Conservation (phyloP, 805 yeast species). For the Kuraishia floccosa region DNA sequence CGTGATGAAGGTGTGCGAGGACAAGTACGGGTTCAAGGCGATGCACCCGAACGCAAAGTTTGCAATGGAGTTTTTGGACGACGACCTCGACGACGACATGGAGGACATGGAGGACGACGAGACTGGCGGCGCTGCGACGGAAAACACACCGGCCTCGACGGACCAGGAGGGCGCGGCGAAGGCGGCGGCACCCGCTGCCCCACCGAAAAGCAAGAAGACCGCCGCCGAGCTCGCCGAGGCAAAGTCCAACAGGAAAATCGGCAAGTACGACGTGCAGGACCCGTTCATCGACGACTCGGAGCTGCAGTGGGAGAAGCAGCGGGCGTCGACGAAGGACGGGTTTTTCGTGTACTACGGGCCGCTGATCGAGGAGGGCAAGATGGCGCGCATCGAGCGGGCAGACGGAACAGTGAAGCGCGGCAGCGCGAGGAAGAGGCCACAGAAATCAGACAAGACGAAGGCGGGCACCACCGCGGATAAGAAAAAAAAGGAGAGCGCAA, state of each 20-base stretch:
- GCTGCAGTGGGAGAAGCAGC: slow-evolving; percentile 83
- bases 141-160: background rate
- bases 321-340: slow-evolving; percentile 89
- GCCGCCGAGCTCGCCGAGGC: slow-evolving; percentile 29
- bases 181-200: slow-evolving; percentile 23
- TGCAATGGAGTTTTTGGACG: slow-evolving; percentile 40
- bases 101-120: slow-evolving; percentile 33
- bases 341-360: slow-evolving; percentile 95
- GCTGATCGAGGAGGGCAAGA: slow-evolving; percentile 49
- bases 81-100: slow-evolving; percentile 37
- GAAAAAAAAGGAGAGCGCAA: no score
- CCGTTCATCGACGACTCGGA: slow-evolving; percentile 97
- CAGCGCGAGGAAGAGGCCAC: no score
- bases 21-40: slow-evolving; percentile 70
- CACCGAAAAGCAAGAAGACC: slow-evolving; percentile 21
- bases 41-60: slow-evolving; percentile 58
- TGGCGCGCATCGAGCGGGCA: slow-evolving; percentile 28
- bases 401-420: slow-evolving; percentile 3
- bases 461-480: no score
- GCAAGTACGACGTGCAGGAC: slow-evolving; percentile 85
- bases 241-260: slow-evolving; percentile 60
- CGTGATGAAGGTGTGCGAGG: slow-evolving; percentile 65
- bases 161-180: background rate
- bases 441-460: no score
- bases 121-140: slow-evolving; percentile 11